phyloP scores from a whole-genome alignment of 2,329 filamentous ascomycete species.

The Neonectria neomacrospora region DNA sequence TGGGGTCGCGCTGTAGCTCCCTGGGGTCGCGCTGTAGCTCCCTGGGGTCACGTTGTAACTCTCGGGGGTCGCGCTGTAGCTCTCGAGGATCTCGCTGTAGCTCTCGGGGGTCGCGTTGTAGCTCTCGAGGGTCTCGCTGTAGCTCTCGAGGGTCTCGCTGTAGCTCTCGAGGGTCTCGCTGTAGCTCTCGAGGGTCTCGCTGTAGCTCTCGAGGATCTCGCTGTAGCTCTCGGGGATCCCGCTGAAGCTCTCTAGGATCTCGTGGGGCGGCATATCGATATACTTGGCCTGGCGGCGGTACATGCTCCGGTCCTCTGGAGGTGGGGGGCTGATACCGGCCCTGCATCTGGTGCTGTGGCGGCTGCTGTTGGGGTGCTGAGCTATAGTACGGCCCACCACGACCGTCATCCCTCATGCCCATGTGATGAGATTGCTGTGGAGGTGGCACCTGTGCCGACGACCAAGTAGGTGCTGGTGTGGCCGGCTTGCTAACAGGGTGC shows the following conservation, averaged over 20 bases:
- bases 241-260: conserved; percentile 47
- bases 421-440: conserved; percentile 49
- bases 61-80: neutral
- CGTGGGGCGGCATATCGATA: conserved; percentile 60
- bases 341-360: conserved; percentile 51
- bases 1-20: too few relatives aligned
- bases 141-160: neutral
- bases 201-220: neutral
- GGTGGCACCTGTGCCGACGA: conserved; percentile 47
- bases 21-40: conserved; percentile 35
- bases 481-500: conserved; percentile 49
- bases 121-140: neutral
- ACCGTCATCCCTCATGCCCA: conserved; percentile 52
- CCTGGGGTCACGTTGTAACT: conserved; percentile 48
- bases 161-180: neutral
- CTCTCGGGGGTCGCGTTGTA: neutral
- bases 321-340: conserved; percentile 52
- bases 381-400: conserved; percentile 51
- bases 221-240: neutral
- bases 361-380: conserved; percentile 46
- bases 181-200: neutral
- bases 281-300: conserved; percentile 52
- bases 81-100: neutral
- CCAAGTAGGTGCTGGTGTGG: conserved; percentile 50
- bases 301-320: conserved; percentile 55